phyloP scores from a whole-genome alignment of 441 rosid species.

The Pelargonium fulgidum region DNA sequence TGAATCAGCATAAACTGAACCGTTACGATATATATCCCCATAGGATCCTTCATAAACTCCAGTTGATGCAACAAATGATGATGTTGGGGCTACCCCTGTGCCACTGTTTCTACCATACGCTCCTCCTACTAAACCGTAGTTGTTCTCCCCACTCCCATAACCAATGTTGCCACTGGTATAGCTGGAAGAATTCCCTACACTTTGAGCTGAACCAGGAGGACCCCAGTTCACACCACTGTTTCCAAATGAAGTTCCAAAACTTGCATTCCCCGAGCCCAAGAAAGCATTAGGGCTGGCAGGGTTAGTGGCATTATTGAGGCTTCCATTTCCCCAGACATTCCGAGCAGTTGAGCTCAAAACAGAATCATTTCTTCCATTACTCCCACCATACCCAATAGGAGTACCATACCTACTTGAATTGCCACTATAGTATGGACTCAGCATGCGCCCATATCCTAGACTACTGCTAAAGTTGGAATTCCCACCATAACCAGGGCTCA shows the following conservation, averaged over 20 bases:
- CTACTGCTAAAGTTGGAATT: slow-evolving; percentile 37
- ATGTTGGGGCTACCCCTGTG: slow-evolving; percentile 28
- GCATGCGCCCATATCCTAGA: slow-evolving; percentile 43
- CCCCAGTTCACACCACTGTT: slow-evolving; percentile 52
- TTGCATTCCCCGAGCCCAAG: slow-evolving; percentile 30
- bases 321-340: slow-evolving; percentile 59
- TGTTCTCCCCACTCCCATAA: slow-evolving; percentile 31
- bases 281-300: slow-evolving; percentile 34
- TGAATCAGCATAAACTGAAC: slow-evolving; percentile 45
- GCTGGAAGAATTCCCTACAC: slow-evolving; percentile 26
- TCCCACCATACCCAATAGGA: slow-evolving; percentile 43
- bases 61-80: slow-evolving; percentile 40
- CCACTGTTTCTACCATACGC: slow-evolving; percentile 43
- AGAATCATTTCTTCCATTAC: slow-evolving; percentile 40
- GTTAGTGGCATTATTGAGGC: slow-evolving; percentile 29
- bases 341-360: slow-evolving; percentile 39
- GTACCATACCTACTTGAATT: slow-evolving; percentile 45
- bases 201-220: slow-evolving; percentile 31
- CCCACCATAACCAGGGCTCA: slow-evolving; percentile 40
- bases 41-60: slow-evolving; percentile 42
- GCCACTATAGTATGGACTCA: slow-evolving; percentile 36
- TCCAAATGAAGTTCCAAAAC: slow-evolving; percentile 37
- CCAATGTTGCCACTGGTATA: slow-evolving; percentile 24
- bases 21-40: slow-evolving; percentile 42
- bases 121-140: slow-evolving; percentile 30